These are phyloP conservation scores for Coprinopsis marcescibilis DNA, from an alignment of 768 basidiomycete species.

Conservation along the genomic window DNA sequence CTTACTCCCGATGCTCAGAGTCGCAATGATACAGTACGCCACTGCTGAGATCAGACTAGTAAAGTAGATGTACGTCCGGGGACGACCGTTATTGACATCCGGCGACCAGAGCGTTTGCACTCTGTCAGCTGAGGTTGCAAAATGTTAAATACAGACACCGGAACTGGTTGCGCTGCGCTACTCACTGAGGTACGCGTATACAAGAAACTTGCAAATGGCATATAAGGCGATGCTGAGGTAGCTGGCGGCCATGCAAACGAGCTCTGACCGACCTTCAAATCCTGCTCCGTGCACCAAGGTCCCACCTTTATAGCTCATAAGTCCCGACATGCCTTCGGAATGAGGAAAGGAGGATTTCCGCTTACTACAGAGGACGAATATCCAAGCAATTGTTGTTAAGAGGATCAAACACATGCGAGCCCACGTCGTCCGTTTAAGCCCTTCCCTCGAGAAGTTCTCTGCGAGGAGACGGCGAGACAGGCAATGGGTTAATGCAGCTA, in stretches of 20 bases:
- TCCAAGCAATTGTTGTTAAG: conserved; percentile 38
- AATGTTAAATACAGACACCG: conserved; percentile 2
- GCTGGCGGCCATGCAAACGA: conserved; percentile 37
- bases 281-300: conserved; percentile 41
- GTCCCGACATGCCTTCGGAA: neutral
- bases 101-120: conserved; percentile 43
- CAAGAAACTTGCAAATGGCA: conserved; percentile 37
- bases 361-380: conserved; percentile 37
- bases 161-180: conserved; percentile 5
- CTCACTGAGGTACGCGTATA: conserved; percentile 42
- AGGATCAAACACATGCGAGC: conserved; percentile 35
- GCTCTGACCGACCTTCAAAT: conserved; percentile 27
- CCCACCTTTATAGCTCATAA: conserved; percentile 25
- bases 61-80: conserved; percentile 37
- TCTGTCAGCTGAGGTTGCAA: conserved; percentile 31
- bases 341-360: neutral
- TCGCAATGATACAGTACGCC: conserved; percentile 34
- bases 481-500: conserved; percentile 23
- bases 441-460: conserved; percentile 23
- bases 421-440: conserved; percentile 28
- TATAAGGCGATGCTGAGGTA: conserved; percentile 39
- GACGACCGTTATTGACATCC: conserved; percentile 24
- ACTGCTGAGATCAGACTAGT: conserved; percentile 30
- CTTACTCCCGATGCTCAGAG: conserved; percentile 33
- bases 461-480: conserved; percentile 33